Evolutionary conservation across 2,329 filamentous ascomycete genomes (phyloP).

Genomic region (Metarhizium guizhouense): DNA sequence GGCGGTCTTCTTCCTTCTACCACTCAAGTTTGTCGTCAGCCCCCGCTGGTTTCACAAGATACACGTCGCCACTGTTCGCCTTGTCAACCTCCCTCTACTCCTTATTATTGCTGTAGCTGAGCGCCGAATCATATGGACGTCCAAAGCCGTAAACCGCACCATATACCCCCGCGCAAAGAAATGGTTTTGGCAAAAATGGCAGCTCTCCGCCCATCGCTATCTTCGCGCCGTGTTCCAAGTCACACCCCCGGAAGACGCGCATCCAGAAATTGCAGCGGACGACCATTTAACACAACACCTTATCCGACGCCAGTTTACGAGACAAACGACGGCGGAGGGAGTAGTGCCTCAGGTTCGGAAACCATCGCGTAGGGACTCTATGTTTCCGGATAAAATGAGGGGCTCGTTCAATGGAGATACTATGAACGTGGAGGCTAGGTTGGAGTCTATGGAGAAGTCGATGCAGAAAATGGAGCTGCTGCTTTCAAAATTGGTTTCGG

Average conservation of each 20-base stretch:
- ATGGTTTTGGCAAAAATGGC: conserved; percentile 58
- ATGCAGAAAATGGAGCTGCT: conserved; percentile 40
- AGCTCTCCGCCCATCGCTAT: conserved; percentile 62
- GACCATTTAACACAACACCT: conserved; percentile 50
- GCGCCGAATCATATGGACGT: conserved; percentile 56
- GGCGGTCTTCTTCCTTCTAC: conserved; percentile 64
- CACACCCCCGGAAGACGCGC: conserved; percentile 53
- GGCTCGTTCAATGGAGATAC: conserved; percentile 35
- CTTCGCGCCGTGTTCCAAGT: conserved; percentile 65
- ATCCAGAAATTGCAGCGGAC: conserved; percentile 48
- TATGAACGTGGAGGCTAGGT: conserved; percentile 34
- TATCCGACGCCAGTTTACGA: conserved; percentile 47
- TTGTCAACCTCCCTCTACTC: conserved; percentile 67
- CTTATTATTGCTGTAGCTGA: conserved; percentile 64
- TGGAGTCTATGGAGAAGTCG: conserved; percentile 41
- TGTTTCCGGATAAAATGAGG: conserved; percentile 43
- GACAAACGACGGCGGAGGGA: conserved; percentile 29
- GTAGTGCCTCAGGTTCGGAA: conserved; percentile 18
- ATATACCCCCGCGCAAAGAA: conserved; percentile 19
- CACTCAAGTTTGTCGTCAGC: conserved; percentile 69
- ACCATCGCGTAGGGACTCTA: conserved; percentile 44
- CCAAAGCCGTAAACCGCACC: conserved; percentile 10
- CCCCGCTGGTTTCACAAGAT: conserved; percentile 86
- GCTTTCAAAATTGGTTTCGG: conserved; percentile 29
- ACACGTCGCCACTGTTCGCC: conserved; percentile 66